These are phyloP conservation scores for Rubia tinctorum DNA, from an alignment of 305 asterid species.

Conservation along the genomic window DNA sequence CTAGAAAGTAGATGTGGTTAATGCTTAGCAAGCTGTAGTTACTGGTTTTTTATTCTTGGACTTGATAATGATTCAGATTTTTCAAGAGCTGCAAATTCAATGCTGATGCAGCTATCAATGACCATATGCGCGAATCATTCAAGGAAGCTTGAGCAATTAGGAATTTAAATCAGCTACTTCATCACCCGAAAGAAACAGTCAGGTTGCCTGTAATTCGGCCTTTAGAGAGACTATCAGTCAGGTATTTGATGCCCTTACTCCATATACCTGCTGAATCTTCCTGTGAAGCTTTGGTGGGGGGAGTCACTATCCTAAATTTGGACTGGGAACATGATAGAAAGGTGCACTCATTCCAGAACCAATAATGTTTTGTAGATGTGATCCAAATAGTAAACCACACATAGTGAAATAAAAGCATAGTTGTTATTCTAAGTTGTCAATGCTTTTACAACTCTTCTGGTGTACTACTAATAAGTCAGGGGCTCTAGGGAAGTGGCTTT, in stretches of 20 bases:
- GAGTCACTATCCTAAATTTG: not conserved
- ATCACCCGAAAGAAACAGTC: slow-evolving; percentile 54
- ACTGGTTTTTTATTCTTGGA: slow-evolving; percentile 63
- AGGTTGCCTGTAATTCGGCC: slow-evolving; percentile 57
- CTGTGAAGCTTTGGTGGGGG: not conserved
- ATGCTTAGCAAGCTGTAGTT: too few relatives aligned
- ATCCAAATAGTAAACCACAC: not conserved
- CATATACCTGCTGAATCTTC: slow-evolving; percentile 1
- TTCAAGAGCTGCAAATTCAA: slow-evolving; percentile 68
- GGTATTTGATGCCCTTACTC: slow-evolving; percentile 29
- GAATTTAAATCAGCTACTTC: slow-evolving; percentile 56
- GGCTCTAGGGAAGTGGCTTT: not conserved
- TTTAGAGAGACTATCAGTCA: slow-evolving; percentile 72
- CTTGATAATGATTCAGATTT: slow-evolving; percentile 79
- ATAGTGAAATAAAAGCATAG: not conserved
- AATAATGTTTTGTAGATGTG: not conserved
- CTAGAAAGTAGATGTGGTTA: too few relatives aligned
- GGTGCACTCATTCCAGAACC: not conserved
- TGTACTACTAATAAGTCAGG: too few relatives aligned
- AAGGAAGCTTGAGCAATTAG: slow-evolving; percentile 81
- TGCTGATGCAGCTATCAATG: slow-evolving; percentile 73
- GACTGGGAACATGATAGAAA: not conserved
- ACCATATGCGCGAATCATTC: slow-evolving; percentile 66
- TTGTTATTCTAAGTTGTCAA: not conserved
- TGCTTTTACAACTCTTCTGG: not conserved